A percentile compares a stretch with the other conserved stretches of the same genome.
These are phyloP conservation scores for Drechmeria coniospora DNA, from an alignment of 2,329 filamentous ascomycete species.

Conservation along the genomic window DNA sequence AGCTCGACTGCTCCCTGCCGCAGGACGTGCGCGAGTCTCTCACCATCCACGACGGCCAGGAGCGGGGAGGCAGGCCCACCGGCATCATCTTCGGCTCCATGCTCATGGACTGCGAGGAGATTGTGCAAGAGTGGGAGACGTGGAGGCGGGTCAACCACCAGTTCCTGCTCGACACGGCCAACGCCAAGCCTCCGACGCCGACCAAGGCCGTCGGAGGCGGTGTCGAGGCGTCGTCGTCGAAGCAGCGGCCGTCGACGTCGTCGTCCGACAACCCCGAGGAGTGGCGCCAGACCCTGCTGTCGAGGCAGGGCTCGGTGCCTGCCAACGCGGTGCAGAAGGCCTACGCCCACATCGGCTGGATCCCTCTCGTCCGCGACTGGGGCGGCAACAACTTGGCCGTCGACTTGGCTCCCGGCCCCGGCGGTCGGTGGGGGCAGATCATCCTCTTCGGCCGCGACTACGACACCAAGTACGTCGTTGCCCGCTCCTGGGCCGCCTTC, in stretches of 20 bases:
- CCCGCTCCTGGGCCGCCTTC: slow-evolving; percentile 81
- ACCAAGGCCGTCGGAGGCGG: slow-evolving; percentile 57
- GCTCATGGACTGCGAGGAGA: slow-evolving; percentile 95
- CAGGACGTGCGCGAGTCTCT: slow-evolving; percentile 88
- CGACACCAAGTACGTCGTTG: slow-evolving; percentile 94
- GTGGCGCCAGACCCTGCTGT: slow-evolving; percentile 75
- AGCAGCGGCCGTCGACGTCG: slow-evolving; percentile 30
- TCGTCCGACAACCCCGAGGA: slow-evolving; percentile 38
- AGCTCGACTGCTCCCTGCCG: slow-evolving; percentile 84
- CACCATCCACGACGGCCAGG: slow-evolving; percentile 88
- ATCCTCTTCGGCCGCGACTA: slow-evolving; percentile 96
- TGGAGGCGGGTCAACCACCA: slow-evolving; percentile 91
- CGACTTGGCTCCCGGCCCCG: slow-evolving; percentile 79
- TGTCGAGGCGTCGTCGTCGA: slow-evolving; percentile 53
- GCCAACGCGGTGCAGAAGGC: slow-evolving; percentile 76
- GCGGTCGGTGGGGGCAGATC: slow-evolving; percentile 87
- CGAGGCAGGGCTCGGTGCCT: slow-evolving; percentile 78
- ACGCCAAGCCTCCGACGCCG: slow-evolving; percentile 45
- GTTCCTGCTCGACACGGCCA: slow-evolving; percentile 51
- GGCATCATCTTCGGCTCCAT: slow-evolving; percentile 89
- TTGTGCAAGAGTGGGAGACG: slow-evolving; percentile 93
- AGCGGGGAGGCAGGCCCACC: slow-evolving; percentile 78
- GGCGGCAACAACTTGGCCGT: slow-evolving; percentile 95
- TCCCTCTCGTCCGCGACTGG: slow-evolving; percentile 92
- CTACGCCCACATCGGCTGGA: slow-evolving; percentile 90